Conservation (phyloP, 192 early-diverging fungal genomes). For the Powellomyces hirtus region DNA sequence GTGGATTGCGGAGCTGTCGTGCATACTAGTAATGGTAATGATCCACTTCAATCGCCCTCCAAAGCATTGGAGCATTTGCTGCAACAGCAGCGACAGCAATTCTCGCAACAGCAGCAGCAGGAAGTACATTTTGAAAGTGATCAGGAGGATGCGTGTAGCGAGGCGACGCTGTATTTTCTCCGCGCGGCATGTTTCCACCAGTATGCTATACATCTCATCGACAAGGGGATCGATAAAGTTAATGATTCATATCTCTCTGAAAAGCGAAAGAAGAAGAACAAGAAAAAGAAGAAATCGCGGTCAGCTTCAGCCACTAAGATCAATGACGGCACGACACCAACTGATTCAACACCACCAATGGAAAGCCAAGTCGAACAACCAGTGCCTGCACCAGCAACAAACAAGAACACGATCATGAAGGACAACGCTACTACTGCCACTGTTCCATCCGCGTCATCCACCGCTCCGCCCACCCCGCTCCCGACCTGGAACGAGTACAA, state of each 20-base stretch:
- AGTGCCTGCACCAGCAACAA: not conserved
- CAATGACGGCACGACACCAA: not conserved
- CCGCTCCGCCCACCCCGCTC: not conserved
- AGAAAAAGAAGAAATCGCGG: conserved; percentile 19
- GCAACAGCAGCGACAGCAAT: not conserved
- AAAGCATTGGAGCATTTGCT: not conserved
- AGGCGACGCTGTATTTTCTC: conserved; percentile 38
- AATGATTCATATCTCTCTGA: conserved; percentile 21
- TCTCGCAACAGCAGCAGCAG: not conserved
- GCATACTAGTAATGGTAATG: too few relatives aligned
- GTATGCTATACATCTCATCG: conserved; percentile 37
- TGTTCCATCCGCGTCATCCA: not conserved
- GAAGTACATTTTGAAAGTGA: conserved; percentile 8
- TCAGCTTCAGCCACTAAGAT: not conserved
- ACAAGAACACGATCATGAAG: too few relatives aligned
- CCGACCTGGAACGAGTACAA: conserved; percentile 14
- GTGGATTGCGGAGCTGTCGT: conserved; percentile 19
- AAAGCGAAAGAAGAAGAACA: conserved; percentile 11
- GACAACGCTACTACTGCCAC: not conserved
- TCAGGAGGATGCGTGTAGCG: conserved; percentile 26
- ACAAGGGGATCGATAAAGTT: conserved; percentile 30
- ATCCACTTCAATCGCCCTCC: too few relatives aligned
- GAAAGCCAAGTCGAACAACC: too few relatives aligned
- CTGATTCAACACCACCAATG: not conserved
- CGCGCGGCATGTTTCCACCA: conserved; percentile 42